phyloP scores from a whole-genome alignment of 2,329 filamentous ascomycete genomes.

The Berkeleyomyces rouxiae region DNA sequence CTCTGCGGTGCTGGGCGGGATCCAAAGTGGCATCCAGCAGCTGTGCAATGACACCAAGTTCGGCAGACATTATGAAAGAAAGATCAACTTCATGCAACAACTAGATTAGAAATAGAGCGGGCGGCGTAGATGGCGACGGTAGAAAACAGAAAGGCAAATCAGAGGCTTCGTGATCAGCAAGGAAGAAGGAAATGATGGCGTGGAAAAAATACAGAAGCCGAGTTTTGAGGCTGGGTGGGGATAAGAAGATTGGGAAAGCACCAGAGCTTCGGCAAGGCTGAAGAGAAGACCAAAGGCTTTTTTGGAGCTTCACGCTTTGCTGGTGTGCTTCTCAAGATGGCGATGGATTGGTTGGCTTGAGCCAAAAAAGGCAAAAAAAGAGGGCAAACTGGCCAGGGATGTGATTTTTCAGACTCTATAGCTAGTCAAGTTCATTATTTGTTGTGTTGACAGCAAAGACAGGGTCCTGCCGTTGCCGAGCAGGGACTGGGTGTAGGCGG shows the following conservation, averaged over 20 bases:
- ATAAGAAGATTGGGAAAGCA: background rate
- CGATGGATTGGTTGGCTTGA: background rate
- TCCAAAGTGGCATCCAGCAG: conserved; percentile 84
- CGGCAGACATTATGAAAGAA: conserved; percentile 33
- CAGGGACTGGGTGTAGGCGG: background rate
- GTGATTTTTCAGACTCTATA: background rate
- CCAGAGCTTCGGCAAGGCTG: background rate
- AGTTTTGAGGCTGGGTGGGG: background rate
- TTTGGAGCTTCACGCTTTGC: background rate
- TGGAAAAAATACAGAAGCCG: background rate
- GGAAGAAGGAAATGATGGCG: background rate
- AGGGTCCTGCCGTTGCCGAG: conserved; percentile 4
- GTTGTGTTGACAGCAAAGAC: conserved; percentile 4
- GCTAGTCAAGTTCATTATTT: background rate
- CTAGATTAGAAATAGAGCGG: conserved; percentile 6
- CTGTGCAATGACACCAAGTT: conserved; percentile 50
- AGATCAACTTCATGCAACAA: conserved; percentile 1
- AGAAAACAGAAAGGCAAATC: background rate
- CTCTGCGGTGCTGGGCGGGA: conserved; percentile 75
- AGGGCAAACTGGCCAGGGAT: conserved; percentile 1
- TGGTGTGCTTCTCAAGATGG: conserved; percentile 6
- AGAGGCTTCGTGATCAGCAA: conserved; percentile 2
- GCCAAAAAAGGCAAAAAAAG: conserved; percentile 1
- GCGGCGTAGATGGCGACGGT: background rate
- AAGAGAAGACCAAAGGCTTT: conserved; percentile 11